Conservation (phyloP, 768 basidiomycete species). For the Boletus subparvulus region DNA sequence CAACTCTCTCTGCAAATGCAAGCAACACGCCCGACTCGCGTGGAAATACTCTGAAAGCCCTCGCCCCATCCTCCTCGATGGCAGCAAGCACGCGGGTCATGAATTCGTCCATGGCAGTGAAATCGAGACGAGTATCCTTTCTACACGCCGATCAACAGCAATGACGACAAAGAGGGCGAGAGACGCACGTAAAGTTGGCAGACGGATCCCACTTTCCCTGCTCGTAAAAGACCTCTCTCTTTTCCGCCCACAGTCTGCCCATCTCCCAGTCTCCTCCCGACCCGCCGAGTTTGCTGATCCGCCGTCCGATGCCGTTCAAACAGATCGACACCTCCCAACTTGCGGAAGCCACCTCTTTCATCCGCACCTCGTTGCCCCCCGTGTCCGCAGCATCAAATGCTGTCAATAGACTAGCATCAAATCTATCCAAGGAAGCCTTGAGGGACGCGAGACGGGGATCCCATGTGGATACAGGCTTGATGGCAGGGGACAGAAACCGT, state of each 20-base stretch:
- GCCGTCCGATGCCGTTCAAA: conserved; percentile 34
- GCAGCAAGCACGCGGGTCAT: conserved; percentile 67
- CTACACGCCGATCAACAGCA: conserved; percentile 30
- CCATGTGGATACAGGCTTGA: conserved; percentile 76
- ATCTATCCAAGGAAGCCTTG: conserved; percentile 79
- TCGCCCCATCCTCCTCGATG: conserved; percentile 70
- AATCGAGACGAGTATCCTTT: conserved; percentile 64
- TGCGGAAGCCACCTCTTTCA: conserved; percentile 79
- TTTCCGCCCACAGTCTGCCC: conserved; percentile 94
- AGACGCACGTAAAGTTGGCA: conserved; percentile 74
- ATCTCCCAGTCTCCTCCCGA: conserved; percentile 73
- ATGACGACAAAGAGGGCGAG: neutral
- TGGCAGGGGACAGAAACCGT: conserved; percentile 63
- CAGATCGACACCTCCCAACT: conserved; percentile 81
- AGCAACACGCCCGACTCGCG: conserved; percentile 72
- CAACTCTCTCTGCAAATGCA: conserved; percentile 80
- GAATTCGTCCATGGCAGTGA: conserved; percentile 92
- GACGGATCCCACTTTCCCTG: conserved; percentile 74
- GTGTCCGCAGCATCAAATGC: conserved; percentile 89
- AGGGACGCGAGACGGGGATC: conserved; percentile 60
- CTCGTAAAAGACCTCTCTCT: conserved; percentile 91
- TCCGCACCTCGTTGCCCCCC: conserved; percentile 64
- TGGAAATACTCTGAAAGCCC: conserved; percentile 87
- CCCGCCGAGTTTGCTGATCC: neutral
- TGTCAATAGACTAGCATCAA: conserved; percentile 81